These are phyloP conservation scores for Aristolochia fimbriata DNA, from an alignment of 164 flowering plant genomes.

Conservation along the genomic window DNA sequence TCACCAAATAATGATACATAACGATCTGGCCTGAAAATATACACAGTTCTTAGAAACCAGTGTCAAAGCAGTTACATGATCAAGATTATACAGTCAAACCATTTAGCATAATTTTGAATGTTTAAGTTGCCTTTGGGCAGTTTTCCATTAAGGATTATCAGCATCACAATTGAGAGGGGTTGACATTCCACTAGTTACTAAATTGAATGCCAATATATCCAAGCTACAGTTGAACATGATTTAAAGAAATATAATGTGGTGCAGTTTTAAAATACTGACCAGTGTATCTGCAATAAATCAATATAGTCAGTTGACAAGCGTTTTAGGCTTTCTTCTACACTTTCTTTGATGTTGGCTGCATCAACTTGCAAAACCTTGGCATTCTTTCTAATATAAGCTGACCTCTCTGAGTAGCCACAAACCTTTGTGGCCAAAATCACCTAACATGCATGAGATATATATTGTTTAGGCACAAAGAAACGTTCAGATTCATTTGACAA, in stretches of 20 bases:
- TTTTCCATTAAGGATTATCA: too few relatives aligned
- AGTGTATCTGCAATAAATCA: constrained; percentile 92
- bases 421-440: constrained; percentile 89
- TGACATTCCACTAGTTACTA: too few relatives aligned
- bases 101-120: too few relatives aligned
- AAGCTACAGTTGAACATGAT: too few relatives aligned
- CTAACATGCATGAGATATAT: constrained; percentile 21
- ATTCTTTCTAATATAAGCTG: constrained; percentile 61
- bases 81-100: too few relatives aligned
- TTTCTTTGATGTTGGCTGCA: constrained; percentile 82
- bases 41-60: not conserved
- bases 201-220: too few relatives aligned
- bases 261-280: constrained; percentile 32
- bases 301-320: constrained; percentile 86
- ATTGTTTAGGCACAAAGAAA: not conserved
- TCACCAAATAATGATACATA: constrained; percentile 87
- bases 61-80: not conserved
- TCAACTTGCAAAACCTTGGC: constrained; percentile 73
- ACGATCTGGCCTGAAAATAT: constrained; percentile 78
- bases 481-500: not conserved
- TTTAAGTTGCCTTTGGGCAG: too few relatives aligned
- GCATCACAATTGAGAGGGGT: too few relatives aligned
- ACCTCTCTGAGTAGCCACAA: constrained; percentile 71
- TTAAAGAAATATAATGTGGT: too few relatives aligned
- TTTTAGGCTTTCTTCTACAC: constrained; percentile 94